Percentiles rank a stretch among this genome's conserved stretches.
phyloP scores from a whole-genome alignment of 2,329 filamentous ascomycete genomes.

The Colletotrichum costaricense region DNA sequence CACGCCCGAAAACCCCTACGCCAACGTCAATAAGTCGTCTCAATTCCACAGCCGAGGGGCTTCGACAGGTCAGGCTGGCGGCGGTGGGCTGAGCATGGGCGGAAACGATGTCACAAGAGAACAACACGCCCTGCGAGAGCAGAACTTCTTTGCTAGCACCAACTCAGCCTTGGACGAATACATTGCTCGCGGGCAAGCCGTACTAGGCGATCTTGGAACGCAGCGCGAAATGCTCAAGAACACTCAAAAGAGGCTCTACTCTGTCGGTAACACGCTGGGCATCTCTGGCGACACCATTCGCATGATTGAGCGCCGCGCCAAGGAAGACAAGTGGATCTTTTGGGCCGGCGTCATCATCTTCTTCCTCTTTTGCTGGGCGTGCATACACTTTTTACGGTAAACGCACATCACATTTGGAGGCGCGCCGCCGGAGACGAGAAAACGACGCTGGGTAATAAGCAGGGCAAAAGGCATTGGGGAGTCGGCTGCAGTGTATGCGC shows the following conservation, averaged over 20 bases:
- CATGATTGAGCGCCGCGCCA: constrained; percentile 92
- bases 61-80: constrained; percentile 47
- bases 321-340: constrained; percentile 99
- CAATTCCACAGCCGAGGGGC: constrained; percentile 56
- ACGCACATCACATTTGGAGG: not conserved
- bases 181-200: constrained; percentile 88
- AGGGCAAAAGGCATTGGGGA: constrained; percentile 32
- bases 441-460: not conserved
- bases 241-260: constrained; percentile 91
- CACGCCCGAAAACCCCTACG: constrained; percentile 93
- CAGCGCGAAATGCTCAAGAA: constrained; percentile 96
- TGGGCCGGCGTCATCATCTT: constrained; percentile 88
- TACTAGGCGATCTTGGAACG: constrained; percentile 87
- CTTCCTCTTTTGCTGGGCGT: constrained; percentile 91
- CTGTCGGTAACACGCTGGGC: constrained; percentile 91
- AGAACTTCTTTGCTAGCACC: constrained; percentile 85
- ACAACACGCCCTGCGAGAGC: constrained; percentile 86
- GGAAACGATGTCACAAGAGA: constrained; percentile 78
- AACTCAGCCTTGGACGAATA: constrained; percentile 93
- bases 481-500: not conserved
- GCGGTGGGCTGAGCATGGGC: constrained; percentile 57
- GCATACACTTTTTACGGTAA: constrained; percentile 85
- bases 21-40: constrained; percentile 58
- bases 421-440: not conserved
- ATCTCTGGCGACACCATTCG: constrained; percentile 96